Evolutionary conservation across 2,329 filamentous ascomycete genomes (phyloP).

Genomic region (Microdochium bolleyi): DNA sequence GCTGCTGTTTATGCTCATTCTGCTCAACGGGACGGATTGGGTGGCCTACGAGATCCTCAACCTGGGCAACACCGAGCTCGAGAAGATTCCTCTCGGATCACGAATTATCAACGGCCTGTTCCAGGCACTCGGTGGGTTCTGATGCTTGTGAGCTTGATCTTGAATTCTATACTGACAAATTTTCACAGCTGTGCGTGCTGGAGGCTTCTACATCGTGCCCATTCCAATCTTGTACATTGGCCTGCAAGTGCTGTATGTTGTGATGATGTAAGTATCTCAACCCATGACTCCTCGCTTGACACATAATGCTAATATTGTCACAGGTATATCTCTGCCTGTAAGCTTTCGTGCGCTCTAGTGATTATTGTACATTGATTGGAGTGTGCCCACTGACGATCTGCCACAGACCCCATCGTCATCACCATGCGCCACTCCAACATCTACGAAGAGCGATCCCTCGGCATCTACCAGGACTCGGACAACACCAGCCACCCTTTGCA

Average conservation of each 20-base stretch:
- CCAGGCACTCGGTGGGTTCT: slow-evolving; percentile 44
- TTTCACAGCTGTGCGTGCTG: slow-evolving; percentile 48
- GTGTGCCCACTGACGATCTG: slow-evolving; percentile 29
- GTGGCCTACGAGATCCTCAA: slow-evolving; percentile 58
- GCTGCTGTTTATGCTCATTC: slow-evolving; percentile 51
- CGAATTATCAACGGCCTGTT: slow-evolving; percentile 59
- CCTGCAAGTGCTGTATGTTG: slow-evolving; percentile 37
- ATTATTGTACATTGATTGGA: too few relatives aligned
- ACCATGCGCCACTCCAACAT: slow-evolving; percentile 51
- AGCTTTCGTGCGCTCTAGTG: too few relatives aligned
- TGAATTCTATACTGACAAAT: not conserved
- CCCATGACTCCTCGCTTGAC: not conserved
- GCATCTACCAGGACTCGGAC: slow-evolving; percentile 27
- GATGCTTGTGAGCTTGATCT: not conserved
- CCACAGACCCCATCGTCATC: slow-evolving; percentile 37
- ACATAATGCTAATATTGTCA: not conserved
- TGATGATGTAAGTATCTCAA: slow-evolving; percentile 37
- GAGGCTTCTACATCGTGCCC: slow-evolving; percentile 58
- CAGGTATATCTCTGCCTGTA: not conserved
- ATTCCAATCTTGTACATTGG: slow-evolving; percentile 44
- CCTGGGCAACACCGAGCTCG: slow-evolving; percentile 49
- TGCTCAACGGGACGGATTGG: slow-evolving; percentile 58
- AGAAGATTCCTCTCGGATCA: slow-evolving; percentile 39
- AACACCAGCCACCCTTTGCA: not conserved
- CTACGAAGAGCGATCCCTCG: slow-evolving; percentile 51